These are phyloP conservation scores for Penicillium vulpinum DNA, from an alignment of 2,329 filamentous ascomycete genomes.

Conservation along the genomic window DNA sequence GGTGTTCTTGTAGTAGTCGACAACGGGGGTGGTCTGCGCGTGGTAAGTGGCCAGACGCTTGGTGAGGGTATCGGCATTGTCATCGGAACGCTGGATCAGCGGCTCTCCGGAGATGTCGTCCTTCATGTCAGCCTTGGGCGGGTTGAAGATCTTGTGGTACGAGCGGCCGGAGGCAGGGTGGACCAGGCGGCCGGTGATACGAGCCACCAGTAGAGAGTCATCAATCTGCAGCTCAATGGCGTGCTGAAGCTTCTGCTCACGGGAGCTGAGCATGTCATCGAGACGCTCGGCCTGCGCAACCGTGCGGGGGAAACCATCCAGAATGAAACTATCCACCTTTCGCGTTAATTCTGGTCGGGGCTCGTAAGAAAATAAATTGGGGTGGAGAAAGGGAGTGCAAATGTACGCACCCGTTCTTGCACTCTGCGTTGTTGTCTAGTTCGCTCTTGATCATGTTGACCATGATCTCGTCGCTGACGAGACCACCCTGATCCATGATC, in stretches of 20 bases:
- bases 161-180: slow-evolving; percentile 95
- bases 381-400: background rate
- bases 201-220: slow-evolving; percentile 86
- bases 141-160: slow-evolving; percentile 99
- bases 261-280: slow-evolving; percentile 80
- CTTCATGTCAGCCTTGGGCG: slow-evolving; percentile 88
- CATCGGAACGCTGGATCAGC: slow-evolving; percentile 91
- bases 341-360: background rate
- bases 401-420: slow-evolving; percentile 80
- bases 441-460: slow-evolving; percentile 99
- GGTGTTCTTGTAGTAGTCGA: slow-evolving; percentile 94
- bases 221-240: slow-evolving; percentile 97
- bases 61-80: slow-evolving; percentile 93
- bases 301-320: slow-evolving; percentile 97
- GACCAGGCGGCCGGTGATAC: slow-evolving; percentile 93
- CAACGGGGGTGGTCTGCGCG: slow-evolving; percentile 86
- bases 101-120: slow-evolving; percentile 97
- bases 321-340: slow-evolving; percentile 73
- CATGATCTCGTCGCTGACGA: slow-evolving; percentile 98
- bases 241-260: slow-evolving; percentile 85
- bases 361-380: background rate
- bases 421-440: slow-evolving; percentile 90
- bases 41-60: slow-evolving; percentile 95
- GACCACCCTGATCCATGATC: slow-evolving; percentile 98
- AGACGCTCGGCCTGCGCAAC: slow-evolving; percentile 93